Base-by-base conservation (phyloP, 1,139 yeast species). In the Hansenula sp. region DNA sequence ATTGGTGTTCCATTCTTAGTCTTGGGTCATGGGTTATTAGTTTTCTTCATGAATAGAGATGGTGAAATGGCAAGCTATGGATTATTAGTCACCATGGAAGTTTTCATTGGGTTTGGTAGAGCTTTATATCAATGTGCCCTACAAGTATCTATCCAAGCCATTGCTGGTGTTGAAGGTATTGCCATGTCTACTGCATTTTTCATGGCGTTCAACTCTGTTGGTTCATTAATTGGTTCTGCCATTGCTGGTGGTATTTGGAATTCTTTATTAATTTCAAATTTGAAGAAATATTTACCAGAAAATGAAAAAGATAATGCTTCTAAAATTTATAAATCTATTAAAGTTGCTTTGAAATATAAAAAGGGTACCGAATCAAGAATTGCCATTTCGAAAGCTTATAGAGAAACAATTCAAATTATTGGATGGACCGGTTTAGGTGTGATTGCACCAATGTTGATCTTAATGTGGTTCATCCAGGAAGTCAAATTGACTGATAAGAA, bases 161-260 rank as follows among this genome's bases (percentile, higher is more conserved):
- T 65, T 35, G 67, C 65, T 10, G 67, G 68, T 29, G 78, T 72
- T 55, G 71, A 66, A 45, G 72, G 72, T 52, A 58, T 74, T 62
- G 73, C 75, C n/a, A 64, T 70, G 43, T 62, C 71, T 21, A 74
- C 76, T 39, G 67, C 77, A 5, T 58, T 74, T 38, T 68, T 72
- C 49, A 51, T 66, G 21, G 59, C 77, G 16, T 65, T 68, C 54
- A 67, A 67, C 50, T 61, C 63, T 36, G 63, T 75, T 45, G 79
- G 78, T 33, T 59, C 70, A 33, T 71, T 74, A 15, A 55, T 75
- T 39, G 79, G 79, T n/a, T 54, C 63, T 30, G 63, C 76, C 11
- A 61, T 74, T 36, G 63, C 76, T 18, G 75, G 74, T 43, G 70
- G 73, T 36, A 45, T 55, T 35, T 55, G 58, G 59, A 53, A 53